Base-by-base conservation (phyloP, 441 rosid species). In the Erodium moschatum region DNA sequence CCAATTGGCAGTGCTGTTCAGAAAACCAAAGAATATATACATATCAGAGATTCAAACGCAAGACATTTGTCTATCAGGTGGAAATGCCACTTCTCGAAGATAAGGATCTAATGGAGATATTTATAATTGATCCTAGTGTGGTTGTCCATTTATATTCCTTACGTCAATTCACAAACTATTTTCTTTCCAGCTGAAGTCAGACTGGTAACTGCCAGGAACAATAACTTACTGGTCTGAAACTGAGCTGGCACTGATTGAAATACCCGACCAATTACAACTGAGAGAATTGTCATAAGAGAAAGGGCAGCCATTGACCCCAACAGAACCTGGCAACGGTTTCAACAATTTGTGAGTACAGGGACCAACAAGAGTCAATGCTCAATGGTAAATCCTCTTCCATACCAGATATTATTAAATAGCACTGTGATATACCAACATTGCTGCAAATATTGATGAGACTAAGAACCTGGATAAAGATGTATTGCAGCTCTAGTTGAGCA, bases 261-360 rank as follows among this genome's bases (percentile, higher is more conserved):
- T 72, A 91, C 72, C 76, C 89, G 85, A 71, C 97, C 97, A 46
- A 92, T 92, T 48, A 89, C 77, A 72, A 89, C 96, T 0, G 96
- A 92, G 70, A 92, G 80, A 77, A 94, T 76, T 67, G 97, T 89
- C 98, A 94, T 91, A 70, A 94, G 88, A 54, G 94, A 89, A 81
- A 94, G 88, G 74, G 98, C 97, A 71, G 81, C 97, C 96, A 94
- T 91, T 64, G 98, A 94, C 60, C 97, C 98, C 80, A 94, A 76
- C 69, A 94, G 97, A 74, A 91, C 98, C 98, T 93, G 83, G 78
- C 70, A 82, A 82, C 72, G 67, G 68, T 73, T 75, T 75, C 40
- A 71, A 80, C 20, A 66, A 27, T 44, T 21, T 52, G 65, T 40
- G 65, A 70, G 69, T n/a, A 60, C 69, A 65, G 20, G 11, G 64